Conservation (phyloP, 2,329 filamentous ascomycete species). For the Capronia americana region DNA sequence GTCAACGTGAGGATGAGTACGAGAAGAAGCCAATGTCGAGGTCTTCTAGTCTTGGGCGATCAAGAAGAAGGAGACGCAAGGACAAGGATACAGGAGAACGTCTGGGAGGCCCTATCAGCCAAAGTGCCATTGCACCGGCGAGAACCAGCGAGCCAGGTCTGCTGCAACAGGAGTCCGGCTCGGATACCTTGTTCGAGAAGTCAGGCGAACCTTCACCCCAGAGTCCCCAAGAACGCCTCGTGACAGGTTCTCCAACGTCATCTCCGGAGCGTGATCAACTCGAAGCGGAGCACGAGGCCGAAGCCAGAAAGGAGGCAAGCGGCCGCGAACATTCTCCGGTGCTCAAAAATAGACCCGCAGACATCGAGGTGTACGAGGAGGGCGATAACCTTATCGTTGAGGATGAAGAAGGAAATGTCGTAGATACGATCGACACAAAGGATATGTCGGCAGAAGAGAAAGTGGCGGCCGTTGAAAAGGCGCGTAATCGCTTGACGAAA, state of each 20-base stretch:
- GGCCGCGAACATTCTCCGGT: slow-evolving; percentile 35
- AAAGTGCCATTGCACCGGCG: slow-evolving; percentile 84
- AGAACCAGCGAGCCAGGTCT: slow-evolving; percentile 45
- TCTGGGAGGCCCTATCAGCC: slow-evolving; percentile 83
- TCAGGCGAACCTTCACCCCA: slow-evolving; percentile 36
- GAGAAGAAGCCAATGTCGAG: slow-evolving; percentile 62
- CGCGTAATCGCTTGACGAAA: slow-evolving; percentile 60
- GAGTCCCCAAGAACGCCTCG: slow-evolving; percentile 28
- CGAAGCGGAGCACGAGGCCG: slow-evolving; percentile 45
- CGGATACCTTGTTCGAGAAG: slow-evolving; percentile 39
- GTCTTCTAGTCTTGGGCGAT: slow-evolving; percentile 54
- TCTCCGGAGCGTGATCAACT: slow-evolving; percentile 48
- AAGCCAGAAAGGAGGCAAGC: slow-evolving; percentile 43
- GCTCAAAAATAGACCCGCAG: slow-evolving; percentile 32
- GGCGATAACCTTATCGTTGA: slow-evolving; percentile 81
- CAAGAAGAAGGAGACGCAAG: slow-evolving; percentile 65
- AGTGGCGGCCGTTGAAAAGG: slow-evolving; percentile 61
- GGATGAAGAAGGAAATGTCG: slow-evolving; percentile 83
- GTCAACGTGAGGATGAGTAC: slow-evolving; percentile 76
- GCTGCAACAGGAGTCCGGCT: slow-evolving; percentile 33
- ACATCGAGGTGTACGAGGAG: slow-evolving; percentile 78
- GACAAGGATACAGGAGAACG: slow-evolving; percentile 74
- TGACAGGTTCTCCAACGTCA: slow-evolving; percentile 26
- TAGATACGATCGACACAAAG: slow-evolving; percentile 66
- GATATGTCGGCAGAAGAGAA: slow-evolving; percentile 63